Base-by-base conservation (phyloP, 225 moss, liverwort and hornwort genomes). In the Polytrichum formosum region DNA sequence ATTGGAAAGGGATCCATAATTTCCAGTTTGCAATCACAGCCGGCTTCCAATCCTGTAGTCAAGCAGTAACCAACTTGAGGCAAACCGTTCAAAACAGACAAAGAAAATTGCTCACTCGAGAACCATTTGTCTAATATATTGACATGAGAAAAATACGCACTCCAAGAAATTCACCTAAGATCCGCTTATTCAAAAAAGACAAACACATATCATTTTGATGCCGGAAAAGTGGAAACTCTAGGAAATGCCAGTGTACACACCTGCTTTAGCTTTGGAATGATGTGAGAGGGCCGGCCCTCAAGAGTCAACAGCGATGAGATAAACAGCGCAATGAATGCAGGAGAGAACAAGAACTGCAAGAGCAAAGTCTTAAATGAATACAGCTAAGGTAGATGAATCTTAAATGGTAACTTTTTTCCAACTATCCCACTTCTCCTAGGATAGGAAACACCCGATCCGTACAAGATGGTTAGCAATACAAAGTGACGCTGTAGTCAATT, bases 1-100 rank as follows among this genome's bases (percentile, higher is more conserved):
- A 90, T 70, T 90, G 90, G 72, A 87, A 90, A 26, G 90, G 90
- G 37, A 90, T 82, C 90, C 90, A 90, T 31, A 90, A 82, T 73
- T 90, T 90, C 90, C 90, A 90, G 35, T 90, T 90, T 1, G 90
- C 87, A 71, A 90, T 21, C 1, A 87, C 76, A 22, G 82, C 5
- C 10, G 84, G 69, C 74, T 82, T 80, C 90, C 82, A 90, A 53
- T 87, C 90, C 90, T 90, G 84, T 73, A 66, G 37, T 56, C 19
- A 66, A 64, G 55, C n/a, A 23, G 46, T 46, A 46, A 3, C 10
- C 13, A 46, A 46, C 16, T 46, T 46, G 46, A 46, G 46, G 46
- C 3, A 68, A 28, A 46, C 18, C 67, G 25, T 35, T 59, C 37
- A 62, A 53, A 31, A 63, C 2, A 53, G 8, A 13, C 16, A 2